Percentiles rank a stretch among this genome's conserved stretches.
These are phyloP conservation scores for Umbelopsis sp. DNA, from an alignment of 192 early-diverging fungal genomes.

Conservation along the genomic window DNA sequence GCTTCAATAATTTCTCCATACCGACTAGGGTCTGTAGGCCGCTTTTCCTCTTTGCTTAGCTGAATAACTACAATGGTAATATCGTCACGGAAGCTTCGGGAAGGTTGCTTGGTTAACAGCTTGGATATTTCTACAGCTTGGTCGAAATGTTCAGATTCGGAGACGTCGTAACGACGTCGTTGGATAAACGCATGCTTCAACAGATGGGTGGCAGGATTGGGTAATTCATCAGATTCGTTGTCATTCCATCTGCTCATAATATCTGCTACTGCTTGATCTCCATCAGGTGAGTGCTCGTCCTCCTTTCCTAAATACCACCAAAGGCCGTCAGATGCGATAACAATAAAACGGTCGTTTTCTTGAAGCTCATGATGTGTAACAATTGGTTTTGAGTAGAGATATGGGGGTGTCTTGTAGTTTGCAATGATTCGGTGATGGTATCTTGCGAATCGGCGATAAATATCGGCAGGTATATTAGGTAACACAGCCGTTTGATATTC, in stretches of 20 bases:
- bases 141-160: neutral
- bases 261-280: constrained; percentile 55
- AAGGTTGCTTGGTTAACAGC: constrained; percentile 30
- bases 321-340: constrained; percentile 83
- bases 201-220: constrained; percentile 31
- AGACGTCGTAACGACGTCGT: constrained; percentile 20
- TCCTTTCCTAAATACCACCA: constrained; percentile 76
- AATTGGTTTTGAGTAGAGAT: constrained; percentile 77
- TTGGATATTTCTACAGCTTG: constrained; percentile 32
- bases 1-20: neutral
- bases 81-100: constrained; percentile 77
- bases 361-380: constrained; percentile 61
- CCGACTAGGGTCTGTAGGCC: neutral
- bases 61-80: constrained; percentile 72
- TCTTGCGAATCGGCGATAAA: constrained; percentile 34
- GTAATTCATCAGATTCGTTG: neutral
- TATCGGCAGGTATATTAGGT: constrained; percentile 44
- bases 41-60: neutral
- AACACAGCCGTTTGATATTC: constrained; percentile 49
- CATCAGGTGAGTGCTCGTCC: constrained; percentile 57
- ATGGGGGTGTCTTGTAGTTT: constrained; percentile 65
- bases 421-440: constrained; percentile 41
- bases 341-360: constrained; percentile 67
- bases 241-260: constrained; percentile 23
- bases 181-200: constrained; percentile 20